Evolutionary conservation across 768 basidiomycete species (phyloP).

Genomic region (Boletus bicolor): DNA sequence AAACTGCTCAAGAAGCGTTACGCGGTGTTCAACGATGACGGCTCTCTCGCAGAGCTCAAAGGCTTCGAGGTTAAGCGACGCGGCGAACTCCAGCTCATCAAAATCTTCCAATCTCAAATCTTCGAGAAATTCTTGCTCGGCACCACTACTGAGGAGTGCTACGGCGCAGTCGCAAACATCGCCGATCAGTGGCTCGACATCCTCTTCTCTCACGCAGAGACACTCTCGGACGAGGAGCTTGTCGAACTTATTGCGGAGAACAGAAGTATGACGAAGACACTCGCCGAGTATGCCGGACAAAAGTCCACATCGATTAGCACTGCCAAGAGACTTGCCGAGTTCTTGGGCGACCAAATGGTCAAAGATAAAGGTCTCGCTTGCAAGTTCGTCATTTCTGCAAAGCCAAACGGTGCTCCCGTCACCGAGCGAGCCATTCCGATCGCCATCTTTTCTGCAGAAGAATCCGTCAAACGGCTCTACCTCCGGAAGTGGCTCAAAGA

Average conservation of each 20-base stretch:
- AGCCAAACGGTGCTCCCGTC: constrained; percentile 89
- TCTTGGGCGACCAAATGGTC: constrained; percentile 97
- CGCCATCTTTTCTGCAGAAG: constrained; percentile 96
- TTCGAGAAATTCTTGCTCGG: constrained; percentile 98
- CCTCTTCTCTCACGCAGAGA: constrained; percentile 82
- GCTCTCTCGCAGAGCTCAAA: constrained; percentile 95
- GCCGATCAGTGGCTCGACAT: constrained; percentile 98
- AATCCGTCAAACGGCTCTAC: constrained; percentile 83
- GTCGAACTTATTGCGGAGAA: constrained; percentile 99
- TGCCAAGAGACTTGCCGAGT: constrained; percentile 91
- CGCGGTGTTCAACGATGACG: constrained; percentile 98
- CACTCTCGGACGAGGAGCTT: constrained; percentile 84
- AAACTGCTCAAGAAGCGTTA: constrained; percentile 98
- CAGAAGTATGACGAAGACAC: constrained; percentile 93
- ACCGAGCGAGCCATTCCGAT: constrained; percentile 96
- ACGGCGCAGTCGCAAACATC: constrained; percentile 86
- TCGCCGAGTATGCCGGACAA: constrained; percentile 93
- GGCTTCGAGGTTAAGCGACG: constrained; percentile 99
- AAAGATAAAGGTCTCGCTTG: constrained; percentile 99
- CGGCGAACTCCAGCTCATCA: constrained; percentile 97
- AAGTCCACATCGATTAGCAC: constrained; percentile 99
- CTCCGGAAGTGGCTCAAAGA: constrained; percentile 98
- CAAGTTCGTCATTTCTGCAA: constrained; percentile 97
- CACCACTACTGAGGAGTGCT: constrained; percentile 91
- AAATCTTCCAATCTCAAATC: constrained; percentile 97